phyloP scores from a whole-genome alignment of 257 asterid genomes.

The Avicennia marina region DNA sequence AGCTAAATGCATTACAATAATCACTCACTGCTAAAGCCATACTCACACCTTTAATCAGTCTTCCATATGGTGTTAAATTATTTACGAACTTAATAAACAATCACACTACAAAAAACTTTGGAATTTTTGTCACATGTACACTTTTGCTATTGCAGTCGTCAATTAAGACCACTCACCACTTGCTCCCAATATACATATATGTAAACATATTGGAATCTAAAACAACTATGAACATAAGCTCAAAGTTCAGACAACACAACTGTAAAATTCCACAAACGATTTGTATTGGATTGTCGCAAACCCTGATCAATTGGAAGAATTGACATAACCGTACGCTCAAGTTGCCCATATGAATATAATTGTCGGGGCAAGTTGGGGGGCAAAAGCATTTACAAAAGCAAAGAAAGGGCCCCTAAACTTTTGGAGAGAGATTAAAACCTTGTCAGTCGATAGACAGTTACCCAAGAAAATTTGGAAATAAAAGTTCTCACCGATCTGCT shows the following conservation, averaged over 20 bases:
- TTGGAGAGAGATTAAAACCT: not conserved
- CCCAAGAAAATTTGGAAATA: not conserved
- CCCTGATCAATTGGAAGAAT: not conserved
- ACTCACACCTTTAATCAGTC: no score
- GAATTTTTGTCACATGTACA: no score
- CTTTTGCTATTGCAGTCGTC: no score
- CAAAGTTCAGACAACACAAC: not conserved
- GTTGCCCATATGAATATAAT: not conserved
- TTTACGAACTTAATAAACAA: no score
- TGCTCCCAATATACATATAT: no score
- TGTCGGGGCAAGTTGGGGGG: not conserved
- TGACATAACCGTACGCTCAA: not conserved
- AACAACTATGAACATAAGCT: not conserved
- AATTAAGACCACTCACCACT: no score
- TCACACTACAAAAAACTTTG: no score
- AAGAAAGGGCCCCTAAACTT: not conserved
- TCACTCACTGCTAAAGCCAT: no score
- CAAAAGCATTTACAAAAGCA: not conserved
- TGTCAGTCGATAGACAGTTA: not conserved
- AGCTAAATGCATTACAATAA: no score
- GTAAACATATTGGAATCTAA: no score
- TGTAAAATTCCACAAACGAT: not conserved
- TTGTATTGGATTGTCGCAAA: not conserved
- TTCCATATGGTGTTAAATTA: no score
- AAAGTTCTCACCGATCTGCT: no score